Base-by-base conservation (phyloP, 371 early-diverging fungal species). In the Mortierella sp. region DNA sequence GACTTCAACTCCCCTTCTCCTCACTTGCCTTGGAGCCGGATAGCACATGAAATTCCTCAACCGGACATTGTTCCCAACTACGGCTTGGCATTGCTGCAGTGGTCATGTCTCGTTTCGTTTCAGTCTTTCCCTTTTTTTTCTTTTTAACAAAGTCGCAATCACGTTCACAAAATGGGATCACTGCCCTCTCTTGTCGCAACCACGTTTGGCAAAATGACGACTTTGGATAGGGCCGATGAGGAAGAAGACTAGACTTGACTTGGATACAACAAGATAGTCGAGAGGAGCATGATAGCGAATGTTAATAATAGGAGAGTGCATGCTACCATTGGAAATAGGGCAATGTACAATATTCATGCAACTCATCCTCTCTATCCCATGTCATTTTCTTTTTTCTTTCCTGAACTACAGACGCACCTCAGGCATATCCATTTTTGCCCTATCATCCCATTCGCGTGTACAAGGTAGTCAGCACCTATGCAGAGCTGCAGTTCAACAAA, bases 371-470 rank as follows among this genome's bases (percentile, higher is more conserved):
- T 44, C n/a, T 26, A n/a, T 43, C 10, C 24, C 45, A 34, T 16
- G 40, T 45, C 26, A 14, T 26, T n/a, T 10, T 16, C 0, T 50
- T n/a, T 71, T 7, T 68, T 52, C 47, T 64, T 50, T 64, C 40
- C 64, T 16, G 39, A 2, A 2, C 5, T 41, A 26, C 71, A 81
- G 82, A 81, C 58, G 82, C 82, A 40, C 82, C 82, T 40, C 82
- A 81, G 24, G 66, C 82, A 8, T 81, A 77, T 44, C 82, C 82
- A 43, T 81, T 61, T 48, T 44, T 81, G 69, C 82, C 82, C 16
- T 81, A 77, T 41, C 82, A 81, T 55, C 82, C 82, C 1, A 81
- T 81, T 44, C 82, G 82, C 16, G 82, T 81, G 58, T 81, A 81
- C 77, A 81, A 77, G 66, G 82, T 81, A 14, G 82, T 81, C 58